phyloP scores from a whole-genome alignment of 371 early-diverging fungal genomes.

The Rhizopus delemar region DNA sequence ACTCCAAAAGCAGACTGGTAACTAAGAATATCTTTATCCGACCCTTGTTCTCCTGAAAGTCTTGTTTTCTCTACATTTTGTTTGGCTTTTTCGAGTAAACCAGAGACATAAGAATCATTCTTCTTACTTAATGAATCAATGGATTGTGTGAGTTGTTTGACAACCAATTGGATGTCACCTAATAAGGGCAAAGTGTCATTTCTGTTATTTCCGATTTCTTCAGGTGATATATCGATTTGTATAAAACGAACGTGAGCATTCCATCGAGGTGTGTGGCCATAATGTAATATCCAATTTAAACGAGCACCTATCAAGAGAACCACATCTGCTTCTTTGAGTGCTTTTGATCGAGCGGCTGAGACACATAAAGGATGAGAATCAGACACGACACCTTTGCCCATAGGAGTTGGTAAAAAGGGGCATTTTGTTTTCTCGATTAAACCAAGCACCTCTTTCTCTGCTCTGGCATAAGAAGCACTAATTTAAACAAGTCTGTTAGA shows the following conservation, averaged over 20 bases:
- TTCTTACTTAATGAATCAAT: conserved; percentile 8
- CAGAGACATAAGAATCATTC: conserved; percentile 27
- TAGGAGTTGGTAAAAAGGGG: conserved; percentile 81
- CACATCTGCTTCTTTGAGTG: conserved; percentile 71
- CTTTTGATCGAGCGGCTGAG: conserved; percentile 72
- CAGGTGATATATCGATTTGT: conserved; percentile 71
- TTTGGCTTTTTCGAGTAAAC: conserved; percentile 43
- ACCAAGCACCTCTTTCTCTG: conserved; percentile 60
- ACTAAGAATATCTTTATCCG: conserved; percentile 55
- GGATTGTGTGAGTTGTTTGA: conserved; percentile 47
- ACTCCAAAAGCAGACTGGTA: conserved; percentile 71
- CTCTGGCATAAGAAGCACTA: conserved; percentile 68
- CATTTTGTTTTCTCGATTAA: conserved; percentile 59
- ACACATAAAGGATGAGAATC: conserved; percentile 68
- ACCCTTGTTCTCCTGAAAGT: conserved; percentile 31
- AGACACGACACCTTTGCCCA: conserved; percentile 78
- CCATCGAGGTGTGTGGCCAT: conserved; percentile 68
- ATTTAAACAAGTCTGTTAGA: background rate
- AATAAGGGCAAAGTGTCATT: conserved; percentile 56
- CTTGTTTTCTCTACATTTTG: conserved; percentile 47
- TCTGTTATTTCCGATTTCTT: conserved; percentile 65
- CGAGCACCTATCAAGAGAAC: conserved; percentile 74
- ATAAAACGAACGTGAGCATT: conserved; percentile 57
- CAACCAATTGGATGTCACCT: conserved; percentile 63
- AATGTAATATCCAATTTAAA: conserved; percentile 83